Evolutionary conservation across 1,284 basidiomycete genomes (phyloP), one percentile per base, ranked within the genome.

Genomic region (Stygiomarasmius scandens): DNA sequence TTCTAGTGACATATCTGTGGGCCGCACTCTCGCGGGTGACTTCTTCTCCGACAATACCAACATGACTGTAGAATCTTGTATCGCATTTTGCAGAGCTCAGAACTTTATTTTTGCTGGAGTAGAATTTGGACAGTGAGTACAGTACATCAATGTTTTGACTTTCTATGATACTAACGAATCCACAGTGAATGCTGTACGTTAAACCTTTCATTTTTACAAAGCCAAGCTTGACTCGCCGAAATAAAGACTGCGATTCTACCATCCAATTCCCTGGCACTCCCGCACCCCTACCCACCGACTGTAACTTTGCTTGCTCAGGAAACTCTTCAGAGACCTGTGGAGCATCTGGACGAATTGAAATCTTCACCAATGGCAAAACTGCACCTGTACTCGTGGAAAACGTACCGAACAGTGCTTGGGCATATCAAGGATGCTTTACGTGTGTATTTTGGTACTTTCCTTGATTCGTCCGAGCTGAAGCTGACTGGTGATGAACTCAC

Each of bases 361-460:
- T 77, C 36, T 74, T 73, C 55, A 63, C 69, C 45, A 76, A 71
- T 54, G 72, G 69, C 14, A 57, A 65, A 14, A 69, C 70, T 0
- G 63, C 64, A 44, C 75, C 76, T 0, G 55, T 62, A 23, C 66
- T 74, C 36, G 66, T 71, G 10, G 67, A 64, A n/a, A 68, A 52
- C 23, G 61, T 71, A 6, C 63, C 24, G 19, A 23, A 54, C 19
- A 50, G 65, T 2, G 49, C 60, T 56, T 77, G 74, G 76, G 58
- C 65, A 1, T 76, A 73, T 53, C 63, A 71, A 55, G 76, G 75
- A 8, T 77, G 76, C 55, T 74, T 74, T 61, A 75, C 73, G 76
- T 76, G 59, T 32, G 74, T 62, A 8, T 3, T 16, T 49, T 6
- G 12, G 25, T 20, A 2, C 6, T 44, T 48, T 20, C n/a, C 27